phyloP scores from a whole-genome alignment of 306 rosid species.

The Luffa acutangula region DNA sequence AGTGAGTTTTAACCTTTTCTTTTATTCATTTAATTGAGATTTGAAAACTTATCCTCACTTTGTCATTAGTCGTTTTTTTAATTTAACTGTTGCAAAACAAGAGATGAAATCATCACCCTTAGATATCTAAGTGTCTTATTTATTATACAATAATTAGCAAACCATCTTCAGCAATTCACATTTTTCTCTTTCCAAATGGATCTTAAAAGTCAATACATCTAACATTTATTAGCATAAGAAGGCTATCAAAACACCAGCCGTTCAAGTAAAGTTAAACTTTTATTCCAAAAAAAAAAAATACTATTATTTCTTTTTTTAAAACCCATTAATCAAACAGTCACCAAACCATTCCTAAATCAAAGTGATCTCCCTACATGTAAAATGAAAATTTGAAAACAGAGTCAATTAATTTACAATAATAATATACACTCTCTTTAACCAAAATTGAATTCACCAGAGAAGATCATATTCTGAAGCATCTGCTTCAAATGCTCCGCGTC shows the following conservation, averaged over 20 bases:
- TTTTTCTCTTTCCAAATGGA: no score
- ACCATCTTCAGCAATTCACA: background rate
- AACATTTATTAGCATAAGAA: background rate
- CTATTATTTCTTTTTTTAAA: background rate
- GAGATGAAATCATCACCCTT: no score
- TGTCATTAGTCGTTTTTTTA: no score
- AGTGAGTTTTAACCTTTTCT: no score
- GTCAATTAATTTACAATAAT: background rate
- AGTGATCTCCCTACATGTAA: no score
- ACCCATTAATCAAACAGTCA: no score
- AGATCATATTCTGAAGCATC: background rate
- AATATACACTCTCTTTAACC: background rate
- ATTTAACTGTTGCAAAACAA: no score
- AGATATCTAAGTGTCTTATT: no score
- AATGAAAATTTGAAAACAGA: background rate
- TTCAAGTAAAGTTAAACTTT: background rate
- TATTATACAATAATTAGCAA: background rate
- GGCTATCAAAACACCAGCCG: background rate
- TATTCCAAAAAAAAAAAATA: no score
- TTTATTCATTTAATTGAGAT: background rate
- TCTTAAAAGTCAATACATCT: background rate
- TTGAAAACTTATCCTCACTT: background rate
- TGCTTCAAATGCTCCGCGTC: background rate
- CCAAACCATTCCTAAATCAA: no score
- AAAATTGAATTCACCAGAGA: background rate